Base-by-base conservation (phyloP, 1,284 basidiomycete species). In the Baeospora myosura region DNA sequence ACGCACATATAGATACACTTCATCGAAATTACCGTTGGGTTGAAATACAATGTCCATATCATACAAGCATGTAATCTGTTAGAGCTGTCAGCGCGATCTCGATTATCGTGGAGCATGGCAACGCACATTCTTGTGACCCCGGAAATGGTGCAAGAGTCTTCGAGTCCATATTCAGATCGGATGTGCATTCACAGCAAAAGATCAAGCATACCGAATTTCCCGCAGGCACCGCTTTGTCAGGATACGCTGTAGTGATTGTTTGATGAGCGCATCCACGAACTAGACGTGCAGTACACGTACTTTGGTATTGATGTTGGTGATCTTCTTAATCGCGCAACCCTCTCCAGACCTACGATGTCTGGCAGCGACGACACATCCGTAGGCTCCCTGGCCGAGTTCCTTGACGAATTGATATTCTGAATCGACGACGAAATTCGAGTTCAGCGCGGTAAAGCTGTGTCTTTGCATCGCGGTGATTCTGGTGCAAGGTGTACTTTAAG, bases 281-380 rank as follows among this genome's bases (percentile, higher is more conserved):
- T 10, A 16, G 22, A 11, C n/a, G 14, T 18, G n/a, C n/a, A 35
- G 20, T 21, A 12, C 4, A 49, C 65, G 38, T 48, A 79, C 86
- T 76, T 97, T 97, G 40, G 88, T 93, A 62, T 95, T 95, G 58
- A 97, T 93, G 60, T 95, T 96, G 43, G 93, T 96, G 60, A 97
- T 95, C 73, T 94, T 94, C 73, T 94, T 94, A 67, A 94, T 91
- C 53, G 93, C 94, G 53, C 91, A 88, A 21, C 88, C 88, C 61
- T 94, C 91, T 25, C 87, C 87, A 4, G 88, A 85, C 52, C 82
- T 69, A 50, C 81, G 80, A 63, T 94, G 88, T 49, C 81, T 78
- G 0, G 91, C 91, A 30, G 88, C 80, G 37, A 93, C 84, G 50
- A 94, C 91, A 55, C 88, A 93, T 21, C 92, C 92, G 61, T 95